Percentiles rank a stretch among this genome's conserved stretches.
Evolutionary conservation across 2,329 filamentous ascomycete genomes (phyloP).

Genomic region (Claviceps sorghi): DNA sequence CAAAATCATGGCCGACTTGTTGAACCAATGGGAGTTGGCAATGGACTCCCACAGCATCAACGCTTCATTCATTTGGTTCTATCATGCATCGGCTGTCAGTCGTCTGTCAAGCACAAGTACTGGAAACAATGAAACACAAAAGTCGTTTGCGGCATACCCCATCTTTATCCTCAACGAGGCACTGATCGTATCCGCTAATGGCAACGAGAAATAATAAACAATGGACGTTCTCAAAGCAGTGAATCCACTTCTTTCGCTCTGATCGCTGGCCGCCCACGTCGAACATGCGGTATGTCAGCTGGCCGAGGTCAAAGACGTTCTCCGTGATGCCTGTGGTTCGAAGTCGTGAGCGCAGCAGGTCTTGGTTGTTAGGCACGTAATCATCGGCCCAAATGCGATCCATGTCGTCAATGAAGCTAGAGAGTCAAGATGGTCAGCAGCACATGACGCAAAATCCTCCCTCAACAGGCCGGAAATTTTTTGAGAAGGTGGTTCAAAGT

Average conservation of each 20-base stretch:
- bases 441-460: background rate
- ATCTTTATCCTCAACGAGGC: conserved; percentile 89
- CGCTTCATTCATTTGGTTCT: conserved; percentile 88
- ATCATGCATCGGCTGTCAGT: conserved; percentile 8
- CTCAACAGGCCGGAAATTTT: background rate
- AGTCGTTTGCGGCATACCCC: conserved; percentile 46
- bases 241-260: conserved; percentile 98
- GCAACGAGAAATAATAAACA: conserved; percentile 87
- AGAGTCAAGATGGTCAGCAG: conserved; percentile 1
- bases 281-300: conserved; percentile 94
- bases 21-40: conserved; percentile 77
- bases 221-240: conserved; percentile 92
- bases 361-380: conserved; percentile 84
- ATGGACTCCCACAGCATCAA: conserved; percentile 79
- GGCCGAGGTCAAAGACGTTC: conserved; percentile 88
- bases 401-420: conserved; percentile 68
- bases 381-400: conserved; percentile 61
- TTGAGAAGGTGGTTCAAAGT: background rate
- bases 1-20: conserved; percentile 65
- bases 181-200: conserved; percentile 93
- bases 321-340: conserved; percentile 97
- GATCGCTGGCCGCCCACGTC: conserved; percentile 92
- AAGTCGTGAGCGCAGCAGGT: conserved; percentile 88
- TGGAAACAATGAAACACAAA: background rate
- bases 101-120: background rate